A percentile compares a stretch with the other conserved stretches of the same genome.
Conservation (phyloP, 202 grass and related monocot genomes). For the Setaria viridis region DNA sequence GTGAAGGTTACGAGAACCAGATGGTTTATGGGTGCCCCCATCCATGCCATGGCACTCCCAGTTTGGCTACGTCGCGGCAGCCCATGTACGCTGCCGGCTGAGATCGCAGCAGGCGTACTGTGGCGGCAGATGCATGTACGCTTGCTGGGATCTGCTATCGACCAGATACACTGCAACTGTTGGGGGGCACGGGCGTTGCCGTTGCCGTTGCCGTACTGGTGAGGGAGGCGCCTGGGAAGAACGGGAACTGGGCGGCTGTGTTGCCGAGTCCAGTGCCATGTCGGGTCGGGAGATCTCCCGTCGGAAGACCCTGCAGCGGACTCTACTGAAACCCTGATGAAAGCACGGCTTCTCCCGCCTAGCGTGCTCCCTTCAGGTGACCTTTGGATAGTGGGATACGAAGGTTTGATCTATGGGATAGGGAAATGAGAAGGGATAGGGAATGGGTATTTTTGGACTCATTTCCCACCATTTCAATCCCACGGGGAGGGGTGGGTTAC, state of each 20-base stretch:
- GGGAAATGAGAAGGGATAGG: too few species aligned
- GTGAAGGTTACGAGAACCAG: neutral
- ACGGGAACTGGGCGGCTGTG: neutral
- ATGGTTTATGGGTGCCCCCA: neutral
- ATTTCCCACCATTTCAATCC: too few species aligned
- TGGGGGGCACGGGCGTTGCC: neutral
- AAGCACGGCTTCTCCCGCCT: too few species aligned
- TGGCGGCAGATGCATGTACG: neutral
- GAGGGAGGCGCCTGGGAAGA: neutral
- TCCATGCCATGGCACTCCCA: neutral
- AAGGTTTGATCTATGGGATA: too few species aligned
- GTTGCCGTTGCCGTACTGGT: neutral
- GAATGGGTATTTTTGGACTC: too few species aligned
- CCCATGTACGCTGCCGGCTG: conserved; percentile 40
- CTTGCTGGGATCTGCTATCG: neutral
- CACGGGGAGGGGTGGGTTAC: too few species aligned
- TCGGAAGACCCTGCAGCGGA: neutral
- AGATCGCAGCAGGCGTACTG: neutral
- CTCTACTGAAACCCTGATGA: neutral
- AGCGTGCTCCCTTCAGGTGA: too few species aligned
- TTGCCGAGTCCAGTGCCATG: neutral
- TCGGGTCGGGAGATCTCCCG: neutral
- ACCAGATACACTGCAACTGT: conserved; percentile 11
- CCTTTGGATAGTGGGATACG: too few species aligned
- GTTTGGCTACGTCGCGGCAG: neutral